Conservation (phyloP, 1,284 basidiomycete species). For the Ceratobasidium sp. region DNA sequence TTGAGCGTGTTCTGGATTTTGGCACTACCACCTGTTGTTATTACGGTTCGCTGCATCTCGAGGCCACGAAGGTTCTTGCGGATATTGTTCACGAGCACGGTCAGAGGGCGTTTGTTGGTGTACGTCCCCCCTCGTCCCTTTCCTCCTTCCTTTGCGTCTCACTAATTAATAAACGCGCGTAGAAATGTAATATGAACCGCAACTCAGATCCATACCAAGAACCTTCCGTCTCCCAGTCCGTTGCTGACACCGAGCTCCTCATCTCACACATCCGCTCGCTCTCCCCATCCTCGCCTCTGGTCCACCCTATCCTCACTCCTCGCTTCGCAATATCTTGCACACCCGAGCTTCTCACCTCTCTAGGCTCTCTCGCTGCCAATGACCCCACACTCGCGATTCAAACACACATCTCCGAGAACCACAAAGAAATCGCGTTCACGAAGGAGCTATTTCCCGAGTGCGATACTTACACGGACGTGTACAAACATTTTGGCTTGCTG, state of each 20-base stretch:
- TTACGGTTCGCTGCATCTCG: conserved; percentile 87
- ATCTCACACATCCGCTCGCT: conserved; percentile 77
- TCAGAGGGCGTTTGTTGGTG: conserved; percentile 90
- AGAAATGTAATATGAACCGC: conserved; percentile 97
- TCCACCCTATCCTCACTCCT: conserved; percentile 93
- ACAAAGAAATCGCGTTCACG: conserved; percentile 78
- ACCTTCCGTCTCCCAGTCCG: conserved; percentile 67
- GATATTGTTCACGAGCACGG: conserved; percentile 78
- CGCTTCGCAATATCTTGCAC: conserved; percentile 97
- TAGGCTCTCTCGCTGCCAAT: conserved; percentile 68
- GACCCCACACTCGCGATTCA: conserved; percentile 78
- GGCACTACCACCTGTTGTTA: conserved; percentile 96
- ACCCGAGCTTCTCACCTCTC: conserved; percentile 71
- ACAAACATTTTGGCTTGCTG: conserved; percentile 85
- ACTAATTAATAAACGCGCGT: conserved; percentile 35
- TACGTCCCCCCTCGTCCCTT: conserved; percentile 59
- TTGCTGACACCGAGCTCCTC: conserved; percentile 73
- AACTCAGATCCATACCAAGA: conserved; percentile 84
- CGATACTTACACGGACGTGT: conserved; percentile 80
- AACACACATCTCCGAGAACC: conserved; percentile 94
- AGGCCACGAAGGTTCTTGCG: conserved; percentile 85
- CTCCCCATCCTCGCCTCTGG: conserved; percentile 62
- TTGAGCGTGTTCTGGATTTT: conserved; percentile 78
- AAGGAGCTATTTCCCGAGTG: conserved; percentile 73
- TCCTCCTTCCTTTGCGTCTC: neutral